phyloP scores from a whole-genome alignment of 2,329 filamentous ascomycete species.

The Zymoseptoria ardabiliae region DNA sequence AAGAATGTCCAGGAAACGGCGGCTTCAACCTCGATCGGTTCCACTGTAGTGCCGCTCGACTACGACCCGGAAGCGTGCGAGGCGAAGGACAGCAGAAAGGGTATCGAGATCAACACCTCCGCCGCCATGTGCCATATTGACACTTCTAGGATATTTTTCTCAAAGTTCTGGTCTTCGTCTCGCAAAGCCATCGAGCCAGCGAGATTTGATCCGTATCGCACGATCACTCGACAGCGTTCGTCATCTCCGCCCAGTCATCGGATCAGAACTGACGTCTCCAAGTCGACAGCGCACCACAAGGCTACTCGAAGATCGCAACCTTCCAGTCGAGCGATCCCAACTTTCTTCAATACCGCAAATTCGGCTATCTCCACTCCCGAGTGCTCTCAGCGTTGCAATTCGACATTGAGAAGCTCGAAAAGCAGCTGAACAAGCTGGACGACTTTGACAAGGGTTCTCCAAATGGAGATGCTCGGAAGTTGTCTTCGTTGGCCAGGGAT shows the following conservation, averaged over 20 bases:
- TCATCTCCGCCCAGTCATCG: not conserved
- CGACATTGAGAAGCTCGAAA: constrained; percentile 32
- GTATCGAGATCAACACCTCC: not conserved
- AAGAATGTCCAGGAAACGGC: not conserved
- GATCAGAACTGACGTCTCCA: not conserved
- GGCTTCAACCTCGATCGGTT: not conserved
- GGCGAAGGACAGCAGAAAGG: not conserved
- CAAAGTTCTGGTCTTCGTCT: not conserved
- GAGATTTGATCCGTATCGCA: not conserved
- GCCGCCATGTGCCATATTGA: no score
- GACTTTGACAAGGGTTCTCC: constrained; percentile 11
- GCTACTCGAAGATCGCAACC: constrained; percentile 33
- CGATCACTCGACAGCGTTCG: not conserved
- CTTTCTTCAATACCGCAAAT: constrained; percentile 35
- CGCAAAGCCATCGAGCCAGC: no score
- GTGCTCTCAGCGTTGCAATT: constrained; percentile 33
- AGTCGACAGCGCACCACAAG: constrained; percentile 34
- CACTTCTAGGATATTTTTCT: not conserved
- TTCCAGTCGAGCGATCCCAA: constrained; percentile 36
- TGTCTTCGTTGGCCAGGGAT: constrained; percentile 11
- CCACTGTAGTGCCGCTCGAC: not conserved
- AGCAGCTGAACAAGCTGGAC: constrained; percentile 29
- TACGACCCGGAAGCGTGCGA: not conserved
- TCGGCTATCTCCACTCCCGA: constrained; percentile 34
- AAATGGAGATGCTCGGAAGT: constrained; percentile 1